Conservation (phyloP, 164 flowering plant genomes). For the Hamamelis virginiana region DNA sequence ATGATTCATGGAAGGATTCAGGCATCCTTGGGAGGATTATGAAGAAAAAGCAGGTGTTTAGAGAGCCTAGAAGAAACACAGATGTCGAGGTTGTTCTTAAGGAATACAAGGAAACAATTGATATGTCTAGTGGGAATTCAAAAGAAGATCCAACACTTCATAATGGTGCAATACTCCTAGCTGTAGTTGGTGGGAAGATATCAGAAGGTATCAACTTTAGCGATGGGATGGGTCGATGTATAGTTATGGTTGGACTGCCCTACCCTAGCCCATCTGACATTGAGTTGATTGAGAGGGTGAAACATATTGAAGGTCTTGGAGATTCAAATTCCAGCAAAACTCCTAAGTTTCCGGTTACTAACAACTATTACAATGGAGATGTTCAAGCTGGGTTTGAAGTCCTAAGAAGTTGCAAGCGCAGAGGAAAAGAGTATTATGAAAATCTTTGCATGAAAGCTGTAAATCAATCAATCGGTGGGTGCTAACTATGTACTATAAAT, state of each 20-base stretch:
- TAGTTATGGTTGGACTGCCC: conserved; percentile 96
- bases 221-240: conserved; percentile 95
- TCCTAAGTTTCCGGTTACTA: conserved; percentile 6
- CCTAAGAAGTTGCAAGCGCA: conserved; percentile 70
- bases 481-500: background rate
- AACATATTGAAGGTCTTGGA: conserved; percentile 77
- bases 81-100: conserved; percentile 71
- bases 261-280: conserved; percentile 91
- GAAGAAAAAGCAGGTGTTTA: conserved; percentile 77
- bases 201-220: conserved; percentile 98
- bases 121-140: conserved; percentile 19
- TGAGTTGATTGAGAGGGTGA: conserved; percentile 84
- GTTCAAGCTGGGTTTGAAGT: conserved; percentile 64
- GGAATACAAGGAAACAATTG: conserved; percentile 76
- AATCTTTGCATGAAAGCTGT: conserved; percentile 99
- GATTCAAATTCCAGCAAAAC: conserved; percentile 19
- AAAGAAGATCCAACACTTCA: conserved; percentile 30
- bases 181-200: conserved; percentile 96
- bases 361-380: conserved; percentile 34
- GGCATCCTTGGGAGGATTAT: conserved; percentile 77
- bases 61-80: conserved; percentile 81
- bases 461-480: conserved; percentile 91
- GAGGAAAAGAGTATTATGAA: conserved; percentile 94
- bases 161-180: conserved; percentile 81
- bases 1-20: conserved; percentile 70